Evolutionary conservation across 345 rosid species (phyloP), one percentile per base, ranked within the genome.

Genomic region (Orychophragmus violaceus): DNA sequence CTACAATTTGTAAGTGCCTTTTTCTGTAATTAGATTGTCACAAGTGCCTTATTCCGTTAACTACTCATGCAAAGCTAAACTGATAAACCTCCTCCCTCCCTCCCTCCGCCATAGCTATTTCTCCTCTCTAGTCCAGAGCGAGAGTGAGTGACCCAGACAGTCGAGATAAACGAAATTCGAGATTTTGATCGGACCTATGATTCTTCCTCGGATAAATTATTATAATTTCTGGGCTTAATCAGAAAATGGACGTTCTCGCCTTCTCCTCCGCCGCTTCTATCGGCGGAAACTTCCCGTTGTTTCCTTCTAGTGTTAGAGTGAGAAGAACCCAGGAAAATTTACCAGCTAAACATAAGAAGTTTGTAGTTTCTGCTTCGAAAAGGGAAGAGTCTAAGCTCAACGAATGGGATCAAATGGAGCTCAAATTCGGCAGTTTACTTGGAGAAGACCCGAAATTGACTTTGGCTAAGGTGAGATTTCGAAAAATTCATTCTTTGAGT

Each of bases 401-500:
- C 69, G 77, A 81, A 56, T 82, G 85, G 85, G 98, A 93, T 77
- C 84, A 75, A 77, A 90, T 90, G 98, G 97, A 90, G 89, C 86
- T 93, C 78, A 83, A 90, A 67, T 86, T 88, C 36, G 98, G 97
- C 33, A 85, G 82, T 25, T 65, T 86, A 78, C 79, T 93, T 3
- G 96, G 94, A 0, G 98, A 93, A 81, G 97, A 93, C 80, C 99
- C 99, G 32, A 86, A 88, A 77, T 80, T 90, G 74, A 90, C 97
- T 49, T 76, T 88, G 68, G 96, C 97, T 46, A 94, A 94, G 97
- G 99, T 88, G 19, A 36, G 49, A 18, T n/a, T 5, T 59, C n/a
- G n/a, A n/a, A n/a, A n/a, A n/a, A 49, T 28, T 32, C 2, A 3
- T 28, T 50, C 11, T 12, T 36, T 30, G 10, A 9, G 7, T n/a